Evolutionary conservation across 2,329 filamentous ascomycete species (phyloP).

Genomic region (Scedosporium apiospermum): DNA sequence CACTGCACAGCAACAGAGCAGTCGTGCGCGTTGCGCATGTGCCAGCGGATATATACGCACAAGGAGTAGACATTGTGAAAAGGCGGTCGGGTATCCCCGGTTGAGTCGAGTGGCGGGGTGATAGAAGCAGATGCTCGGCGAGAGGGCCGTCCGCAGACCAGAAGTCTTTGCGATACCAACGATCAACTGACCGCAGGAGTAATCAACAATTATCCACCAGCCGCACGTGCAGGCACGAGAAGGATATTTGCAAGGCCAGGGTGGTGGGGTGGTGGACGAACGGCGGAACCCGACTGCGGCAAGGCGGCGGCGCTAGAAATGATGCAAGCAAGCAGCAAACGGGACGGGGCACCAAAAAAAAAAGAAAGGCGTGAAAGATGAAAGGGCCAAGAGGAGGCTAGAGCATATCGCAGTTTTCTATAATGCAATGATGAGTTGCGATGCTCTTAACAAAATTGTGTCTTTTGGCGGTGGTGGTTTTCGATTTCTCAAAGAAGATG

Average conservation of each 20-base stretch:
- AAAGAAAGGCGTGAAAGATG: neutral
- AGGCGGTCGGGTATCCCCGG: neutral
- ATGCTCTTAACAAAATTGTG: neutral
- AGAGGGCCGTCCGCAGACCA: neutral
- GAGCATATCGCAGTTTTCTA: neutral
- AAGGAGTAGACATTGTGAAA: slow-evolving; percentile 4
- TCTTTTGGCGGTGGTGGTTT: neutral
- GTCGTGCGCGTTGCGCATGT: neutral
- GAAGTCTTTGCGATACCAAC: no score
- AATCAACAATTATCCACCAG: no score
- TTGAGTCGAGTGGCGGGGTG: neutral
- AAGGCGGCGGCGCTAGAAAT: neutral
- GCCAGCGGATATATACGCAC: neutral
- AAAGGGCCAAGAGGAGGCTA: neutral
- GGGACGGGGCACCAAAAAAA: neutral
- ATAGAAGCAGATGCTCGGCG: neutral
- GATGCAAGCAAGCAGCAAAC: neutral
- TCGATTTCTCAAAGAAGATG: neutral
- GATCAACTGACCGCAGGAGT: no score
- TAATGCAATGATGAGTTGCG: neutral
- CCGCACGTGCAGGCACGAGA: no score
- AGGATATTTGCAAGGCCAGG: no score
- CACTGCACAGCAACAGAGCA: neutral
- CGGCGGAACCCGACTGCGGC: no score
- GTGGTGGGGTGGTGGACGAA: no score